Conservation (phyloP, 2,329 filamentous ascomycete genomes). For the Drechslerella coelobrocha region DNA sequence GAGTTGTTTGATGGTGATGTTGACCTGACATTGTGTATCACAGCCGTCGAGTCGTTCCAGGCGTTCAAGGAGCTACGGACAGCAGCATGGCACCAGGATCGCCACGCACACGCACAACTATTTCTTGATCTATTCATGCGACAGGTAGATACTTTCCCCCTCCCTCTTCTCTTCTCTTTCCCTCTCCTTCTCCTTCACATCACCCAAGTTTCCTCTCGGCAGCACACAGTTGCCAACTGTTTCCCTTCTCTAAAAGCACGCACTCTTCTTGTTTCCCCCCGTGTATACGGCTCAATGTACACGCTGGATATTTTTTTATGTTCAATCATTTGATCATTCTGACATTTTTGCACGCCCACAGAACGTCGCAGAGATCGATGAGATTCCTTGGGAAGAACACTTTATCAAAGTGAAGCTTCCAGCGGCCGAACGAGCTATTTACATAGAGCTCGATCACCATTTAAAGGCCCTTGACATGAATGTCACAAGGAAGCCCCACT, state of each 20-base stretch:
- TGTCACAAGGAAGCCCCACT: slow-evolving; percentile 57
- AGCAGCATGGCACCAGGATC: slow-evolving; percentile 63
- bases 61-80: slow-evolving; percentile 63
- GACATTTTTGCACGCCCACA: background rate
- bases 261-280: no score
- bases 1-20: background rate
- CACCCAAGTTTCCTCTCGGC: slow-evolving; percentile 3
- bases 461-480: slow-evolving; percentile 63
- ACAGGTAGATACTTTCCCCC: slow-evolving; percentile 33
- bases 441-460: slow-evolving; percentile 65
- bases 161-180: no score
- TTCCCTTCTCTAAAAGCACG: no score
- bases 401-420: slow-evolving; percentile 61
- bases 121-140: slow-evolving; percentile 63
- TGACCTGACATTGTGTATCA: slow-evolving; percentile 51
- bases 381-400: slow-evolving; percentile 61
- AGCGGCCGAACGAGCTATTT: slow-evolving; percentile 63
- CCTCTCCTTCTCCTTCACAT: no score
- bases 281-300: no score
- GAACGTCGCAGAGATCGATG: slow-evolving; percentile 60
- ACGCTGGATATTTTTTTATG: no score
- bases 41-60: slow-evolving; percentile 65
- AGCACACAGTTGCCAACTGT: no score
- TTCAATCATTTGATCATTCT: background rate
- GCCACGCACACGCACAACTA: slow-evolving; percentile 63